Base-by-base conservation (phyloP, 2,329 filamentous ascomycete genomes). In the Cladosporium sp. region DNA sequence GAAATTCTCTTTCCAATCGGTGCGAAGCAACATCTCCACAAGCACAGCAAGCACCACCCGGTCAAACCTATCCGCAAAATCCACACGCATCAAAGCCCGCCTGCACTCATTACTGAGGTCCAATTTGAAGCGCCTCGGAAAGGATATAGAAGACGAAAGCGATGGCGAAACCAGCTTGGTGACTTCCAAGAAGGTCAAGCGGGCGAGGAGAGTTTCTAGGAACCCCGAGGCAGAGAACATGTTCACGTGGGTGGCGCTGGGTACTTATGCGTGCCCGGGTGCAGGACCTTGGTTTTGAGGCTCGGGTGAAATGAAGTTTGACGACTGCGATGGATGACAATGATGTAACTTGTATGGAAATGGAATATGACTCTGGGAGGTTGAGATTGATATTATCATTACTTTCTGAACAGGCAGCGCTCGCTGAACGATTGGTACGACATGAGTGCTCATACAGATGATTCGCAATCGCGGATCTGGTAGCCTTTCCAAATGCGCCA, bases 401-500 rank as follows among this genome's bases (percentile, higher is more conserved):
- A 21, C 7, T 11, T 21, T 13, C 14, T n/a, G 39, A 46, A 21
- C n/a, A 11, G 6, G 39, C 39, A 46, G 39, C n/a, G n/a, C 10
- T 46, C 21, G 8, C 39, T 10, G 7, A 28, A 28, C 28, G 3
- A 23, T 23, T 1, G 49, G 2, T n/a, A 30, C 16, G 26, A 32
- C 6, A 3, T 26, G 30, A 28, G 8, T 53, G 7, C 39, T 53
- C 49, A 53, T 53, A 16, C 49, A 21, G 49, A 28, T 8, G 49
- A 30, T 2, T 53, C 26, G 18, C 25, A 21, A n/a, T n/a, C 25
- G 18, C 5, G 49, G 26, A 21, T 18, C 16, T 53, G 26, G 13
- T 30, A 53, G 3, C 16, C 49, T 10, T 53, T 53, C 93, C 93
- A 97, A 78, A 92, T 91, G 60, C 92, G 88, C 93, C 93, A 97